Evolutionary conservation across 2,329 filamentous ascomycete species (phyloP).

Genomic region (Penicillium sp.): DNA sequence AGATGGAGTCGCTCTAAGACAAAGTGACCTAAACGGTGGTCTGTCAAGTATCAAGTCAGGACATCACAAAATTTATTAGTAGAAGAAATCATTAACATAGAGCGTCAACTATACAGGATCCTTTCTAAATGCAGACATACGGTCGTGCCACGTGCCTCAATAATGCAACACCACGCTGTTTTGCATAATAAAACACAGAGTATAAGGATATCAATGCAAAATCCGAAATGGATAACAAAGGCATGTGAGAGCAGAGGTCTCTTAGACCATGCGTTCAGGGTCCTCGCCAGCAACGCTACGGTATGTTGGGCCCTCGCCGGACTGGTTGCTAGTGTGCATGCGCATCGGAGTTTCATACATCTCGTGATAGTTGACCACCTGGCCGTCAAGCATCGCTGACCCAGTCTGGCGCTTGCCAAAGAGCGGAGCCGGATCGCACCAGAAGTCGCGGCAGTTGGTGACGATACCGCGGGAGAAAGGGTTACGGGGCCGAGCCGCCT

Average conservation of each 20-base stretch:
- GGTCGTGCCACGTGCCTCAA: slow-evolving; percentile 7
- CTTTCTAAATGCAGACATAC: slow-evolving; percentile 13
- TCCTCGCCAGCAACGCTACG: slow-evolving; percentile 53
- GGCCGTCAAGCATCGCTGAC: slow-evolving; percentile 70
- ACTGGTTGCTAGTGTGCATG: slow-evolving; percentile 54
- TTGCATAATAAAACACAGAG: slow-evolving; percentile 4
- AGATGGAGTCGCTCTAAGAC: not conserved
- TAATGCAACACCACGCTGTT: slow-evolving; percentile 8
- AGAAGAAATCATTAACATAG: slow-evolving; percentile 16
- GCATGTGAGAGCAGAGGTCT: slow-evolving; percentile 1
- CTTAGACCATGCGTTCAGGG: slow-evolving; percentile 31
- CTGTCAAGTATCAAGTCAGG: not conserved
- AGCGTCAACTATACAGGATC: slow-evolving; percentile 20
- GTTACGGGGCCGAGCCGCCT: slow-evolving; percentile 59
- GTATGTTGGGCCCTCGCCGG: slow-evolving; percentile 49
- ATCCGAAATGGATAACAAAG: not conserved
- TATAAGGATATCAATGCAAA: slow-evolving; percentile 10
- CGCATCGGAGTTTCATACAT: slow-evolving; percentile 81
- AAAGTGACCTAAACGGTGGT: not conserved
- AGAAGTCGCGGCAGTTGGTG: slow-evolving; percentile 94
- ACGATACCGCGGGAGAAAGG: slow-evolving; percentile 79
- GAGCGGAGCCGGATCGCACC: slow-evolving; percentile 81
- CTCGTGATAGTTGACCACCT: slow-evolving; percentile 76
- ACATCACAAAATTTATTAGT: not conserved
- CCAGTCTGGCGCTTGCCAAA: slow-evolving; percentile 73